Conservation (phyloP, 2,329 filamentous ascomycete genomes). For the Neospermospora avenae region DNA sequence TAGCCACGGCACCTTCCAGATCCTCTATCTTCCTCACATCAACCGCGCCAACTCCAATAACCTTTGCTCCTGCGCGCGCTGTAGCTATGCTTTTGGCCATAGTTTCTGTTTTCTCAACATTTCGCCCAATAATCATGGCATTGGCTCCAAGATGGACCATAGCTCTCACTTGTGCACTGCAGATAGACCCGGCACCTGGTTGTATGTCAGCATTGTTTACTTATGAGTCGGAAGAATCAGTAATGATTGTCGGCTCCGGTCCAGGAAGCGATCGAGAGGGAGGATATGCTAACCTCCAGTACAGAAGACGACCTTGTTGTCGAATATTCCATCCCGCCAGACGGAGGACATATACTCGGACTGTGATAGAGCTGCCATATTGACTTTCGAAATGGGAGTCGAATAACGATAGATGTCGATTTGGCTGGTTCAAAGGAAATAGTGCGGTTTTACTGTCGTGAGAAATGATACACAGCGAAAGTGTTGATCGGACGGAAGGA, state of each 20-base stretch:
- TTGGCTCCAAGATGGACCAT: constrained; percentile 88
- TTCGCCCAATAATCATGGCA: constrained; percentile 91
- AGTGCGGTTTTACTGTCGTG: neutral
- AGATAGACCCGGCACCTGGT: constrained; percentile 77
- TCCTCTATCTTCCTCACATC: constrained; percentile 72
- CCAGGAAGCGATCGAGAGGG: neutral
- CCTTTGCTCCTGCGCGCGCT: constrained; percentile 73
- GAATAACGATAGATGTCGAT: neutral
- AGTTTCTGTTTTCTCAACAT: constrained; percentile 78
- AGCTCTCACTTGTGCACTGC: constrained; percentile 88
- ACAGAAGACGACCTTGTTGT: constrained; percentile 87
- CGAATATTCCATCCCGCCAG: constrained; percentile 86
- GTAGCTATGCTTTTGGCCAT: constrained; percentile 80
- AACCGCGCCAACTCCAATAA: constrained; percentile 79
- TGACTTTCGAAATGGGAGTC: neutral
- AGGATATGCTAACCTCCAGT: constrained; percentile 60
- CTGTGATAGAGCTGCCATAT: constrained; percentile 48
- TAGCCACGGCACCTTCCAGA: constrained; percentile 70
- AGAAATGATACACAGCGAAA: neutral
- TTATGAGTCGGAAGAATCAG: too few relatives aligned
- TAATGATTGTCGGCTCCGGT: neutral
- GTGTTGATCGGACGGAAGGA: neutral
- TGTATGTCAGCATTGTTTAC: neutral
- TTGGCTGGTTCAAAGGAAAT: neutral
- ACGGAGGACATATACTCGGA: constrained; percentile 76